A percentile compares a stretch with the other conserved stretches of the same genome.
Evolutionary conservation across 83 land plant genomes (phyloP).

Genomic region (Diphasiastrum complanatum): DNA sequence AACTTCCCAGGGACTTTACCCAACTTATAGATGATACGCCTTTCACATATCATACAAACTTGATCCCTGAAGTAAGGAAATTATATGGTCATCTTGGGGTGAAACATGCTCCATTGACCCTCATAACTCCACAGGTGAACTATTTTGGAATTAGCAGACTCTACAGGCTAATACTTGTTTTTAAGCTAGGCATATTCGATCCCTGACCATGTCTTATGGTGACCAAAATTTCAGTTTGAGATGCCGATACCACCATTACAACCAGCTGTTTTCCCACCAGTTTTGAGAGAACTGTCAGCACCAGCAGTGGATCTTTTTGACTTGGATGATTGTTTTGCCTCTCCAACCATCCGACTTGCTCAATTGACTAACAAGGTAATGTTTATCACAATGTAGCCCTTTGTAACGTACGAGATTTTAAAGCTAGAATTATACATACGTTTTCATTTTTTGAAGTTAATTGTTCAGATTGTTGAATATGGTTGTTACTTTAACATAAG

Average conservation of each 20-base stretch:
- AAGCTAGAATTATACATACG: no score
- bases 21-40: slow-evolving; percentile 32
- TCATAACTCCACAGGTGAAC: slow-evolving; percentile 32
- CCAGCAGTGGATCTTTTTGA: slow-evolving; percentile 40
- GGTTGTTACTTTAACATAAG: no score
- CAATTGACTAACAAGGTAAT: slow-evolving; percentile 37
- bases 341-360: slow-evolving; percentile 27
- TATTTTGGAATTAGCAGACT: not conserved
- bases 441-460: no score
- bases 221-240: slow-evolving; percentile 28
- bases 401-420: no score
- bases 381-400: not conserved
- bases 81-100: slow-evolving; percentile 33
- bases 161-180: no score
- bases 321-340: slow-evolving; percentile 42
- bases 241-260: slow-evolving; percentile 34
- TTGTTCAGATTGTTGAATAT: no score
- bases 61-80: slow-evolving; percentile 30
- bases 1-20: slow-evolving; percentile 33
- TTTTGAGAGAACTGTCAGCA: slow-evolving; percentile 27
- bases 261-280: slow-evolving; percentile 37
- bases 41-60: slow-evolving; percentile 35
- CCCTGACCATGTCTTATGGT: no score
- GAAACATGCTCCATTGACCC: slow-evolving; percentile 30
- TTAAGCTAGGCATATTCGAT: no score